Evolutionary conservation across 2,329 filamentous ascomycete species (phyloP), one percentile per base, ranked within the genome.

Genomic region (Ophidiomyces ophidiicola): DNA sequence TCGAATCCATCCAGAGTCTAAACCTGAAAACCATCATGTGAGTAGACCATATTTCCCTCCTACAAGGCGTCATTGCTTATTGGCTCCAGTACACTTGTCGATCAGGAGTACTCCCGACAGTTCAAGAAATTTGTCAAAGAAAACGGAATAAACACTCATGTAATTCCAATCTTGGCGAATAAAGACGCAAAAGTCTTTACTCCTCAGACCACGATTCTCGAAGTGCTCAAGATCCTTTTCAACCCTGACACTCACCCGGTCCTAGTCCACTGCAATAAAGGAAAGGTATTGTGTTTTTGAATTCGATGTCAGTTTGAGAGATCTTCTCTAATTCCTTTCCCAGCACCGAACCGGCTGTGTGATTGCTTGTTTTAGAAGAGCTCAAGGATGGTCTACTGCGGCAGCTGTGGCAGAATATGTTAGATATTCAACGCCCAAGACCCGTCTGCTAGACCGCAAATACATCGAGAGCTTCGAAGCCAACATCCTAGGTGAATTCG

Each of bases 191-290:
- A 67, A 50, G 69, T 79, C 39, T 70, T 70, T 6, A 84, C 84
- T 24, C 73, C 80, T 0, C 55, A 74, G 5, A 59, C 67, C 31
- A 75, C 77, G 18, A 84, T 94, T 70, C 70, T 72, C 45, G 65
- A 73, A 5, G 84, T 88, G 32, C 68, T 93, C 17, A 66, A 72
- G 8, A 64, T 88, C 29, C 71, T 88, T 28, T 68, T 88, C 38
- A 74, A 92, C 53, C 71, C 71, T 34, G 61, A 68, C 23, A 85
- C 92, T 46, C 78, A 90, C 48, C 87, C 87, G 0, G 61, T 94
- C 7, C 69, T 94, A 26, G 72, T 94, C 32, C 87, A 94, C 59
- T 94, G 87, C 70, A 94, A 94, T 56, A 87, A 93, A 50, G 87
- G 87, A 55, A 90, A 79, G 63, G 74, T 78, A 60, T 36, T 30